phyloP scores from a whole-genome alignment of 192 early-diverging fungal species.

The Dimargaris verticillata region DNA sequence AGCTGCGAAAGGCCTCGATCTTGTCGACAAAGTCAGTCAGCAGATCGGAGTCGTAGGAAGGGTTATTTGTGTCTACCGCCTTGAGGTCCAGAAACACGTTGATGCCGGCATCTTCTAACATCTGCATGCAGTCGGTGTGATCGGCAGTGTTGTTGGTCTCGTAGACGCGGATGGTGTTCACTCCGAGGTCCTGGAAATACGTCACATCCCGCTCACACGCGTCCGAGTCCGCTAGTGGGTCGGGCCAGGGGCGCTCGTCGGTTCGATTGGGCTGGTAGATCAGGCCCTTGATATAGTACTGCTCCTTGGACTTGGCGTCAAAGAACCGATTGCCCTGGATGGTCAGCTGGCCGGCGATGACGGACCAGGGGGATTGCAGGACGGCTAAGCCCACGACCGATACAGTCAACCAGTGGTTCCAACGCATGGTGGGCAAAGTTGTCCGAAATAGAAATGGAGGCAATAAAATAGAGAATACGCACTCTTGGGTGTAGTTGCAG shows the following conservation, averaged over 20 bases:
- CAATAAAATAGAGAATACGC: too few species aligned
- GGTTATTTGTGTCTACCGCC: constrained; percentile 41
- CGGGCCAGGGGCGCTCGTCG: constrained; percentile 19
- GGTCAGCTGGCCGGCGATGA: constrained; percentile 25
- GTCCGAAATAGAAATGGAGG: too few species aligned
- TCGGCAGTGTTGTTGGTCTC: constrained; percentile 41
- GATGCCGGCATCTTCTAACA: constrained; percentile 40
- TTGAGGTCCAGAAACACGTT: constrained; percentile 52
- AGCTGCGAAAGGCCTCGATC: constrained; percentile 49
- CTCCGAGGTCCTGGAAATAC: constrained; percentile 43
- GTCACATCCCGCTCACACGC: constrained; percentile 46
- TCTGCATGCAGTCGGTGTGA: constrained; percentile 57
- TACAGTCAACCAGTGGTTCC: too few species aligned
- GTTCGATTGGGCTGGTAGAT: constrained; percentile 48
- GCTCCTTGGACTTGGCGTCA: constrained; percentile 46
- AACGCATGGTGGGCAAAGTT: too few species aligned
- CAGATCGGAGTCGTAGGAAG: constrained; percentile 37
- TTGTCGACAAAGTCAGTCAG: constrained; percentile 37
- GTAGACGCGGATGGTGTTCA: constrained; percentile 58
- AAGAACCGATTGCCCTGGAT: constrained; percentile 60
- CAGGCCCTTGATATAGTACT: constrained; percentile 60
- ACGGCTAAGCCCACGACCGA: too few species aligned
- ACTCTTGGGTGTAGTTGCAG: too few species aligned
- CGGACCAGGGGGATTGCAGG: too few species aligned
- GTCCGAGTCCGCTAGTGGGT: constrained; percentile 41